Evolutionary conservation across 331 rosid species (phyloP).

Genomic region (Malus hybrid): DNA sequence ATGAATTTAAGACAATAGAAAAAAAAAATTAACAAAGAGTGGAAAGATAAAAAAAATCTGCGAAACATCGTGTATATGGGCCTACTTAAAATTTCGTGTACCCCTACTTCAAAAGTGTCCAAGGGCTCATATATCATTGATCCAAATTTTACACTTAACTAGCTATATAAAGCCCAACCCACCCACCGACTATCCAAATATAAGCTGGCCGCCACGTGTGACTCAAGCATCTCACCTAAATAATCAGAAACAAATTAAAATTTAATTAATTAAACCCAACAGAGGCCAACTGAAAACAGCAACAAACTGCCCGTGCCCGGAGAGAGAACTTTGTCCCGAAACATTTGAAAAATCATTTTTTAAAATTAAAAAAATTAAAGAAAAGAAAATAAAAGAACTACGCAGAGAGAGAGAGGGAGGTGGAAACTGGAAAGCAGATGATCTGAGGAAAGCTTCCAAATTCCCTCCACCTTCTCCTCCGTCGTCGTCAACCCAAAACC

Average conservation of each 20-base stretch:
- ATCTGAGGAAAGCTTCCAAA: not conserved
- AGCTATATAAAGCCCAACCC: not conserved
- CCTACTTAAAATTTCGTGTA: no score
- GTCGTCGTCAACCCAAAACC: not conserved
- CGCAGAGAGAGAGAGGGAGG: not conserved
- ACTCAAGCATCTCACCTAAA: not conserved
- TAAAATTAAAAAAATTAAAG: no score
- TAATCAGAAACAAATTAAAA: no score
- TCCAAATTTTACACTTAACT: no score
- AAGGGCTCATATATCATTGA: no score
- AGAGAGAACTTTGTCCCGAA: not conserved
- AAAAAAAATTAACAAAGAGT: no score
- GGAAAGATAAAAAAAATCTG: no score
- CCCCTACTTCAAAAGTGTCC: no score
- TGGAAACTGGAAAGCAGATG: conserved; percentile 1
- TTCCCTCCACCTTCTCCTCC: conserved; percentile 1
- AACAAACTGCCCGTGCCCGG: not conserved
- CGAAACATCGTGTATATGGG: no score
- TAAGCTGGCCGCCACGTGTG: not conserved
- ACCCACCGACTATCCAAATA: not conserved
- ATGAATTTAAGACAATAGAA: no score
- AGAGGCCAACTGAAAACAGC: conserved; percentile 12
- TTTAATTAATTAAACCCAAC: not conserved
- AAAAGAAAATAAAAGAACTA: not conserved
- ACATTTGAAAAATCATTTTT: not conserved